Base-by-base conservation (phyloP, 2,329 filamentous ascomycete species). In the Claviceps pazoutovae region DNA sequence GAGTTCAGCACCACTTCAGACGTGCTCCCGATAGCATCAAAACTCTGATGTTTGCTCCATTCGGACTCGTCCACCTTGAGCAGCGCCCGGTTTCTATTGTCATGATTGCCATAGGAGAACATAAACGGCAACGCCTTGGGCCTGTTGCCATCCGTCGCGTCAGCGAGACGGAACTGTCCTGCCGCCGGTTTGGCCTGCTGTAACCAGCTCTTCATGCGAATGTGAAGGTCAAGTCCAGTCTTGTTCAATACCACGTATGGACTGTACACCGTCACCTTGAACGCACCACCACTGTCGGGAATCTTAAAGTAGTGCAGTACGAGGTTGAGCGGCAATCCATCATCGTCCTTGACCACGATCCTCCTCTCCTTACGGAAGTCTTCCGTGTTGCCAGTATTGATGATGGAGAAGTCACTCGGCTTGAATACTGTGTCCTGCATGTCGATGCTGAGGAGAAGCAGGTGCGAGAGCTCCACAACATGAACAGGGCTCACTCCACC, bases 31-130 rank as follows among this genome's bases (percentile, higher is more conserved):
- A 98, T 93, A 19, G 93, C 93, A 63, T 98, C 94, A 60, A 98
- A 95, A 75, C 88, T 96, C 65, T 97, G 91, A 0, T 91, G 88
- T 64, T 93, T 95, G 70, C 93, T 97, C 94, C 93, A 98, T 54
- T 83, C 80, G 1, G 93, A 96, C 51, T 94, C 86, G 5, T 86
- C 88, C 42, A 96, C 80, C 68, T 88, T 94, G 54, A 98, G 72
- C 45, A 95, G 72, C 6, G 88, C 89, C 57, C 93, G 82, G 65
- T 98, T 98, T 59, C 88, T 88, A 59, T 87, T 86, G 61, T 98
- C 93, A 57, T 95, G 86, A 19, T 78, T 88, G 1, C 82, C 80
- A 64, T 86, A 98, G 0, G 93, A 95, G 67, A 97, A 98, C 89
- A 98, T 96, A 64, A 95, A 87, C 0, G 94, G 93, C 38, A 86